Conservation (phyloP, 2,329 filamentous ascomycete genomes). For the Fonsecaea pedrosoi region DNA sequence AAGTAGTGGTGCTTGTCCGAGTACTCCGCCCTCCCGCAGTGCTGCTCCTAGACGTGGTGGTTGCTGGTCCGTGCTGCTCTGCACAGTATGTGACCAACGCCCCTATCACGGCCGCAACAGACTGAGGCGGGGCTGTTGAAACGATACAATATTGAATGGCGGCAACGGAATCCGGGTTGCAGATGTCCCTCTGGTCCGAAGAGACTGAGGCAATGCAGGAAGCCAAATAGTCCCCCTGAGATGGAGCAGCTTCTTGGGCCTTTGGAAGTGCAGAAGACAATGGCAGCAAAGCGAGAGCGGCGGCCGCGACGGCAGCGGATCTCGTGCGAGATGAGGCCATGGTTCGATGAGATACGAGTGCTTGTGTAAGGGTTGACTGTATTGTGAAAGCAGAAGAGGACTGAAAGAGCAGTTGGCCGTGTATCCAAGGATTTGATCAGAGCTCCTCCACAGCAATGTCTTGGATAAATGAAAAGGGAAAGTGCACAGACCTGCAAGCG, state of each 20-base stretch:
- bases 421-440: neutral
- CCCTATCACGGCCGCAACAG: constrained; percentile 2
- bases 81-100: constrained; percentile 12
- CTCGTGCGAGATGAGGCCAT: constrained; percentile 23
- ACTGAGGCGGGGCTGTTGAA: neutral
- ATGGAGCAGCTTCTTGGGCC: constrained; percentile 2
- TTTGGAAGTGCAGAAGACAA: constrained; percentile 14
- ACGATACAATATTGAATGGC: constrained; percentile 13
- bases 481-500: constrained; percentile 13
- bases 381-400: neutral
- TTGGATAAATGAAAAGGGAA: constrained; percentile 7
- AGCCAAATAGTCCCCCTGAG: neutral
- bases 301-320: constrained; percentile 18
- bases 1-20: neutral
- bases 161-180: constrained; percentile 15
- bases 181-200: neutral
- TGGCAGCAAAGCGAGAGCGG: constrained; percentile 16
- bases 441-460: constrained; percentile 8
- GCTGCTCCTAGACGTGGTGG: neutral
- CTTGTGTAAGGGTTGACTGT: neutral
- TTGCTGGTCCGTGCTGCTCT: constrained; percentile 7
- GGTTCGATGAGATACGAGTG: neutral
- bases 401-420: neutral
- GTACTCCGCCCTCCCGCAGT: neutral
- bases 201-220: neutral